Conservation (phyloP, 257 asterid genomes). For the Rauvolfia tetraphylla region DNA sequence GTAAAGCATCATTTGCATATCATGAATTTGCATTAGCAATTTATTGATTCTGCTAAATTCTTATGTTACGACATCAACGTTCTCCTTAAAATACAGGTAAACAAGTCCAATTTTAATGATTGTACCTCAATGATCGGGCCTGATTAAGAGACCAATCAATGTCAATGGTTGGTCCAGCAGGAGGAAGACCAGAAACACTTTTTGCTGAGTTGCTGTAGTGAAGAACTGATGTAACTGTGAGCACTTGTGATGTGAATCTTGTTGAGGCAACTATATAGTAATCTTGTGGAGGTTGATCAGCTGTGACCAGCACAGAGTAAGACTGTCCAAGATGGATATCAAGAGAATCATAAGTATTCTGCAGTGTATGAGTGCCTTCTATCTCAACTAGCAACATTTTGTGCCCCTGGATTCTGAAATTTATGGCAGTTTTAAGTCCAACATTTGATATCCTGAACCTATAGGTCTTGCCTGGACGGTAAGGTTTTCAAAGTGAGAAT, state of each 20-base stretch:
- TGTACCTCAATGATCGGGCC: constrained; percentile 15
- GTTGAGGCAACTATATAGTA: constrained; percentile 13
- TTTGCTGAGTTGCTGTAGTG: constrained; percentile 9
- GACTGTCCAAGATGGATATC: constrained; percentile 18
- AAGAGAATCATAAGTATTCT: constrained; percentile 24
- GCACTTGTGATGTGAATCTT: constrained; percentile 6
- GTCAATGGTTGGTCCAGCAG: constrained; percentile 11
- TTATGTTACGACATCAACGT: background rate
- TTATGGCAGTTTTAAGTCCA: constrained; percentile 14
- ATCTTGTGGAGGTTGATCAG: constrained; percentile 15
- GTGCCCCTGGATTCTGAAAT: constrained; percentile 20
- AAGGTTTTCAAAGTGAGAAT: background rate
- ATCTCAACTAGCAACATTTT: constrained; percentile 16
- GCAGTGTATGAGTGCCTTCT: constrained; percentile 17
- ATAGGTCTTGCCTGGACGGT: constrained; percentile 15
- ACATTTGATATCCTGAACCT: constrained; percentile 22
- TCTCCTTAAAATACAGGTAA: background rate
- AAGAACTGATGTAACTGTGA: constrained; percentile 9
- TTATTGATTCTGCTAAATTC: background rate
- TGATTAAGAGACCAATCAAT: constrained; percentile 19
- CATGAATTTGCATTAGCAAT: no score
- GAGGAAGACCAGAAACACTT: constrained; percentile 13
- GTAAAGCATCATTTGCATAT: no score
- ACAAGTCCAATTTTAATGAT: background rate
- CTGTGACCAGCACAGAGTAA: constrained; percentile 11